Evolutionary conservation across 2,329 filamentous ascomycete genomes (phyloP).

Genomic region (Cercospora janseana): DNA sequence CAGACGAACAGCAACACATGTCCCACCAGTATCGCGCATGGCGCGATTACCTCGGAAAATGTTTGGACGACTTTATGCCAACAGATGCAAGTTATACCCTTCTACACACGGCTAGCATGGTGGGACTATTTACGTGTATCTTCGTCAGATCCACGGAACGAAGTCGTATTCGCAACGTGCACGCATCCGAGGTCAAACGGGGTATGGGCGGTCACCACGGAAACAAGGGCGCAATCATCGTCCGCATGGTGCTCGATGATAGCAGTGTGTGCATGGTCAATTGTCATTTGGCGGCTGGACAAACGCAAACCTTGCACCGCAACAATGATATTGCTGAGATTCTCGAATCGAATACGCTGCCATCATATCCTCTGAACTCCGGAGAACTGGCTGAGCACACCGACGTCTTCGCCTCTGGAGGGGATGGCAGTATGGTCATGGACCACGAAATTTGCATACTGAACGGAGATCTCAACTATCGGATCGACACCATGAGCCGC

Average conservation of each 20-base stretch:
- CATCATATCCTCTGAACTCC: slow-evolving; percentile 54
- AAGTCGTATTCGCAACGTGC: slow-evolving; percentile 72
- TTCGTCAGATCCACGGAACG: slow-evolving; percentile 83
- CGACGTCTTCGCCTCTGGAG: slow-evolving; percentile 84
- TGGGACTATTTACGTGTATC: slow-evolving; percentile 92
- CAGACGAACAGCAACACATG: slow-evolving; percentile 82
- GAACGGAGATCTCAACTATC: slow-evolving; percentile 96
- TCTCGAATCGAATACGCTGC: slow-evolving; percentile 74
- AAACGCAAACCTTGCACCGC: slow-evolving; percentile 82
- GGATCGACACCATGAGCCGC: slow-evolving; percentile 94
- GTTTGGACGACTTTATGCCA: slow-evolving; percentile 80
- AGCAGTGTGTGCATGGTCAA: slow-evolving; percentile 95
- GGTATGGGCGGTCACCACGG: slow-evolving; percentile 94
- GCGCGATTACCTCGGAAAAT: slow-evolving; percentile 82
- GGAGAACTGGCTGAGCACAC: slow-evolving; percentile 55
- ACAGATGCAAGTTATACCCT: slow-evolving; percentile 75
- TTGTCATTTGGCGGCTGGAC: slow-evolving; percentile 92
- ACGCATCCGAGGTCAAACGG: slow-evolving; percentile 82
- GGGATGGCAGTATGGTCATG: slow-evolving; percentile 89
- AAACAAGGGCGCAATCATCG: slow-evolving; percentile 90
- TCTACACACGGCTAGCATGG: slow-evolving; percentile 83
- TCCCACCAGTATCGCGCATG: slow-evolving; percentile 96
- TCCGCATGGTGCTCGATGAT: slow-evolving; percentile 92
- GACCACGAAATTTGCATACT: slow-evolving; percentile 97
- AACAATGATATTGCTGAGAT: slow-evolving; percentile 92